Evolutionary conservation across 768 basidiomycete genomes (phyloP).

Genomic region (Agaricus subrufescens): DNA sequence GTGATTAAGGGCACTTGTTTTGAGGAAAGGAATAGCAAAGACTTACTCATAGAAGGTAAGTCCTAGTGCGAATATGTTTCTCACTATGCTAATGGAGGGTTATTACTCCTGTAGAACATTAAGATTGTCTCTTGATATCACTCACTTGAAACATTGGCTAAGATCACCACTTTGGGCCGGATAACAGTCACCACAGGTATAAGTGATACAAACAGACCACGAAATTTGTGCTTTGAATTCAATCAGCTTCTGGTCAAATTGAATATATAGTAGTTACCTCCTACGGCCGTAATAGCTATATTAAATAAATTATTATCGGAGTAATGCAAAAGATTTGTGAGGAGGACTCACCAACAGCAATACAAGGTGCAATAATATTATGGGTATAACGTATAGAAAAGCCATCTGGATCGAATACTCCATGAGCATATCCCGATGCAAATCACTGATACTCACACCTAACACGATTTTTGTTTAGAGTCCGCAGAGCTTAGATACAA

Average conservation of each 20-base stretch:
- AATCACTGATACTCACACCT: conserved; percentile 9
- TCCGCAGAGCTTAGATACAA: not conserved
- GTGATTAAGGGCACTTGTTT: not conserved
- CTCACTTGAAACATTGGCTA: conserved; percentile 33
- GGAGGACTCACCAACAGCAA: conserved; percentile 27
- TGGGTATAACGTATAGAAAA: conserved; percentile 27
- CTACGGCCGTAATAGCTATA: conserved; percentile 29
- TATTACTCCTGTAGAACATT: not conserved
- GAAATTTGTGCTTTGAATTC: conserved; percentile 27
- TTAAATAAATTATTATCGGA: not conserved
- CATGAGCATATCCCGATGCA: not conserved
- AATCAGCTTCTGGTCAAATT: not conserved
- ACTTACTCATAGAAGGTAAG: conserved; percentile 32
- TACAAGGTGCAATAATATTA: conserved; percentile 31
- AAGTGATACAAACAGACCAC: conserved; percentile 30
- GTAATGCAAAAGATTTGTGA: not conserved
- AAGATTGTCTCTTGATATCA: not conserved
- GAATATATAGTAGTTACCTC: conserved; percentile 18
- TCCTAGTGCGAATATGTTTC: conserved; percentile 27
- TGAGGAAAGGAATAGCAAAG: not conserved
- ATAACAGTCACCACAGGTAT: conserved; percentile 35
- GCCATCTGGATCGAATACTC: conserved; percentile 19
- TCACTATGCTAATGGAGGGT: conserved; percentile 22
- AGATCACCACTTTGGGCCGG: conserved; percentile 29
- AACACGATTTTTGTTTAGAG: not conserved